These are phyloP conservation scores for Jatropha curcas DNA, from an alignment of 345 rosid species.

Conservation along the genomic window DNA sequence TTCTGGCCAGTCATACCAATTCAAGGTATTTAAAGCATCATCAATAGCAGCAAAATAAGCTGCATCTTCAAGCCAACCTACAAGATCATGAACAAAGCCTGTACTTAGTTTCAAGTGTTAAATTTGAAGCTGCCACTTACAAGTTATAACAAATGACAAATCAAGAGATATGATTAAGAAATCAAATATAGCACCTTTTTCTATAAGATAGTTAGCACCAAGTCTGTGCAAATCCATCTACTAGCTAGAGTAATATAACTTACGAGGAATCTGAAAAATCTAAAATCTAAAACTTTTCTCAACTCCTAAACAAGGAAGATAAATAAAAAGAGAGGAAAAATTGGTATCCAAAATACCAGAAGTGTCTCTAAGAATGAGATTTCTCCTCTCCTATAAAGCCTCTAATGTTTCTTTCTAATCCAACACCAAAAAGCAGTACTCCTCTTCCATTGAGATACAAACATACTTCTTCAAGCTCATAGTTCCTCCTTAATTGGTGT, in stretches of 20 bases:
- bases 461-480: neutral
- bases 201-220: neutral
- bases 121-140: neutral
- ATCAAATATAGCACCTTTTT: neutral
- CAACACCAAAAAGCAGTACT: neutral
- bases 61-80: constrained; percentile 98
- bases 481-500: neutral
- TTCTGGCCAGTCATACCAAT: constrained; percentile 93
- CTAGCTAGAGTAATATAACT: neutral
- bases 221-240: neutral
- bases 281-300: neutral
- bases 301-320: too few species aligned
- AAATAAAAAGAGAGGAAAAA: neutral
- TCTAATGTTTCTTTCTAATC: neutral
- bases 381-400: neutral
- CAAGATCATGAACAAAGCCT: constrained; percentile 10
- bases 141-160: neutral
- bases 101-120: neutral
- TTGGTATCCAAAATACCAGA: neutral
- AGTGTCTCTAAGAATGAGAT: neutral
- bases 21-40: constrained; percentile 48
- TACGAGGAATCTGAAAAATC: neutral
- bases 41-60: constrained; percentile 95
- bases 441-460: neutral
- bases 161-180: neutral